Evolutionary conservation across 768 basidiomycete genomes (phyloP).

Genomic region (Clavaria fumosa): DNA sequence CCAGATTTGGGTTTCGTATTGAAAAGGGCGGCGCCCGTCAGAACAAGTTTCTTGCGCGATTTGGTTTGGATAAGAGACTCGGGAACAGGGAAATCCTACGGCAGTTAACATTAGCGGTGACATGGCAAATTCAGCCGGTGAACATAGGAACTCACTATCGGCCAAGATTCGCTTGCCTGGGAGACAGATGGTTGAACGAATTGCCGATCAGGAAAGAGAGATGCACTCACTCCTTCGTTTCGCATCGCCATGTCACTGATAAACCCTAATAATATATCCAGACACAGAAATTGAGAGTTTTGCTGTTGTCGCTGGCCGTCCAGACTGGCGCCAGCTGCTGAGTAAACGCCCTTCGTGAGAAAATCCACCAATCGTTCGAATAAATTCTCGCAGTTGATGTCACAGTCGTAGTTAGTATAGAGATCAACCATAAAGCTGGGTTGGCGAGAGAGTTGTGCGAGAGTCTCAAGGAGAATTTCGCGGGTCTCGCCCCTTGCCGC

Average conservation of each 20-base stretch:
- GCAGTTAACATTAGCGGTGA: too few relatives aligned
- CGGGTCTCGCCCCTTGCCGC: slow-evolving; percentile 80
- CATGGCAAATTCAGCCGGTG: too few relatives aligned
- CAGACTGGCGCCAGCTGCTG: slow-evolving; percentile 42
- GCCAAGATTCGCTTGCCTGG: slow-evolving; percentile 7
- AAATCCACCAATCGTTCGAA: slow-evolving; percentile 85
- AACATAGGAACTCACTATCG: slow-evolving; percentile 20
- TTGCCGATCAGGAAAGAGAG: slow-evolving; percentile 6
- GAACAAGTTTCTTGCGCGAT: slow-evolving; percentile 72
- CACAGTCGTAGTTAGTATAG: slow-evolving; percentile 94
- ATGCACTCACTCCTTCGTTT: slow-evolving; percentile 26
- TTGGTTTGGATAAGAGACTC: slow-evolving; percentile 53
- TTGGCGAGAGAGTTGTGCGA: slow-evolving; percentile 66
- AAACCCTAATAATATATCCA: slow-evolving; percentile 77
- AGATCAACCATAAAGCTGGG: slow-evolving; percentile 92
- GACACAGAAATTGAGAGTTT: slow-evolving; percentile 70
- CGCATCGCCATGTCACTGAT: slow-evolving; percentile 79
- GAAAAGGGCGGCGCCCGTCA: slow-evolving; percentile 74
- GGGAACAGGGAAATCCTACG: slow-evolving; percentile 38
- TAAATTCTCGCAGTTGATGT: slow-evolving; percentile 90
- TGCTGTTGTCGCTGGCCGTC: slow-evolving; percentile 51
- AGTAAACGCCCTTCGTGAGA: slow-evolving; percentile 80
- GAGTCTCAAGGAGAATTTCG: slow-evolving; percentile 78
- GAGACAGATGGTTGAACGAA: too few relatives aligned
- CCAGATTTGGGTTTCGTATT: slow-evolving; percentile 89